These are phyloP conservation scores for Sporothrix mexicana DNA, from an alignment of 2,329 filamentous ascomycete species.

Conservation along the genomic window DNA sequence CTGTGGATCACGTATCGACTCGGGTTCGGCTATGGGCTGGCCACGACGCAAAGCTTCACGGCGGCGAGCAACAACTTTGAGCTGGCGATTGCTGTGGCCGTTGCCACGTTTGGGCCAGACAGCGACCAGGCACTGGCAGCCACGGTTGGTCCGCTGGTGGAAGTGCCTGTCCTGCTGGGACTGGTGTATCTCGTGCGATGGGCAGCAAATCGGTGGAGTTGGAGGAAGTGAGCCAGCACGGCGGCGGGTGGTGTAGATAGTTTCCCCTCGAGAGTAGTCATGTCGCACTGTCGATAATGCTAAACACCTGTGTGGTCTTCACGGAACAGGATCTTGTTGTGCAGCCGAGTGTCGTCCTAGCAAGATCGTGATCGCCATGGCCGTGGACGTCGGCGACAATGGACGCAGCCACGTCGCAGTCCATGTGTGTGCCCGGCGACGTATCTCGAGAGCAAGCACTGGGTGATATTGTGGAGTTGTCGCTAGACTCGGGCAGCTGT, in stretches of 20 bases:
- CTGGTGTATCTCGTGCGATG: conserved; percentile 76
- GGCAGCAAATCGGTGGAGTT: conserved; percentile 60
- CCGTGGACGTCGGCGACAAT: conserved; percentile 13
- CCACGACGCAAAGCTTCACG: conserved; percentile 81
- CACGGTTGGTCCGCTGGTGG: conserved; percentile 84
- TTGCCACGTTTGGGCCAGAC: conserved; percentile 77
- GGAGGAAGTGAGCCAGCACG: conserved; percentile 48
- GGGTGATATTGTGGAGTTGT: neutral
- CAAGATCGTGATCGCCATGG: neutral
- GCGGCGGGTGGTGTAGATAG: neutral
- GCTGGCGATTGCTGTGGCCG: conserved; percentile 84
- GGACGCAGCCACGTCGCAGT: neutral
- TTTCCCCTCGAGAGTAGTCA: neutral
- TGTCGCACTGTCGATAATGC: neutral
- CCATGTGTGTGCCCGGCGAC: neutral
- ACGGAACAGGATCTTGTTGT: neutral
- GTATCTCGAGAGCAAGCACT: neutral
- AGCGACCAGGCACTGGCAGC: conserved; percentile 82
- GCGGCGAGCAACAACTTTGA: conserved; percentile 95
- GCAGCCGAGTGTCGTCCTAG: neutral
- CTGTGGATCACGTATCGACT: conserved; percentile 65
- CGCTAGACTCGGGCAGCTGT: too few species aligned
- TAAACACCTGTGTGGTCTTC: neutral
- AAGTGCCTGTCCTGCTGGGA: conserved; percentile 79
- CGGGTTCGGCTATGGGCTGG: conserved; percentile 75